Conservation (phyloP, 768 basidiomycete genomes). For the Agaricus blazei region DNA sequence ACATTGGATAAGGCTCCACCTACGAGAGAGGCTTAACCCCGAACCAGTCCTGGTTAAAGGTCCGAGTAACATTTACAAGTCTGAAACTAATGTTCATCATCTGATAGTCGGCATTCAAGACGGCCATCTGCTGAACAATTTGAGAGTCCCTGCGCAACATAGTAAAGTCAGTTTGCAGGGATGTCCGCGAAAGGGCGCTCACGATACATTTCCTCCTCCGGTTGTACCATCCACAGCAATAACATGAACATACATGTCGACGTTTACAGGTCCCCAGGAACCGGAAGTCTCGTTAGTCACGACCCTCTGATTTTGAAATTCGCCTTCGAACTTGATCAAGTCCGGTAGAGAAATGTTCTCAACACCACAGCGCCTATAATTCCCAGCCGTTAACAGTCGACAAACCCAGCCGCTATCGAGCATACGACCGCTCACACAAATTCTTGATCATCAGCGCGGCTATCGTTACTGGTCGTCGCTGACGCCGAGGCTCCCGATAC, state of each 20-base stretch:
- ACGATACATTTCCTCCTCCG: constrained; percentile 12
- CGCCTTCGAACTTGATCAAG: neutral
- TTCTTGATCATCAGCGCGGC: neutral
- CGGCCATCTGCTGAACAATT: constrained; percentile 30
- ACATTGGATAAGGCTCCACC: constrained; percentile 13
- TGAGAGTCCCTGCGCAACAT: constrained; percentile 17
- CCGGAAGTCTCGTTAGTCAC: neutral
- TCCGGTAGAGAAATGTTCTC: neutral
- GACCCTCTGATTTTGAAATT: constrained; percentile 1
- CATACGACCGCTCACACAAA: neutral
- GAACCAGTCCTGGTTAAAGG: constrained; percentile 36
- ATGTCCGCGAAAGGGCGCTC: neutral
- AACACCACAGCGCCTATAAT: neutral
- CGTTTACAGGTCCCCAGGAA: neutral
- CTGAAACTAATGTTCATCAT: constrained; percentile 28
- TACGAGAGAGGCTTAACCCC: constrained; percentile 30
- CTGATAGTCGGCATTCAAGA: constrained; percentile 34
- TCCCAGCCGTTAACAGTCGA: neutral
- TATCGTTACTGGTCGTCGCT: neutral
- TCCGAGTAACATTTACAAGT: constrained; percentile 27
- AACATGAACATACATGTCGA: constrained; percentile 15
- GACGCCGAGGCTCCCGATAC: neutral
- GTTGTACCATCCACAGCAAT: constrained; percentile 11
- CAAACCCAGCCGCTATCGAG: neutral
- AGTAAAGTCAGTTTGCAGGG: neutral